These are phyloP conservation scores for Chaetoceros muelleri DNA, from an alignment of 108 stramenopile species.

Conservation along the genomic window DNA sequence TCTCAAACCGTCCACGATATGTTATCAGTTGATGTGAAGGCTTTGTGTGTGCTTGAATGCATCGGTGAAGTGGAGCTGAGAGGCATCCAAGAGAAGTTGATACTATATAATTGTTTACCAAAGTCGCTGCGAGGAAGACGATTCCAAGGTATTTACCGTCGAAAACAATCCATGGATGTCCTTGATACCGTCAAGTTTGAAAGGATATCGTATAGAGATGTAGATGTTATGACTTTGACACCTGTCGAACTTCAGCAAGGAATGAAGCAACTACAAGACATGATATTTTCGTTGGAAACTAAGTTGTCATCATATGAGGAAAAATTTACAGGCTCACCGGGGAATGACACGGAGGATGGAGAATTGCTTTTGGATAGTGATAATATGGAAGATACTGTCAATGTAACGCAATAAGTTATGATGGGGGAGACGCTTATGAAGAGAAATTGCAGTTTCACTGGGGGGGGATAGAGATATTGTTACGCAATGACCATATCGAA, in stretches of 20 bases:
- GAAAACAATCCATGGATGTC: slow-evolving; percentile 3
- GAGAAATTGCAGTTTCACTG: too few species aligned
- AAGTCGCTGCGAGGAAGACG: slow-evolving; percentile 1
- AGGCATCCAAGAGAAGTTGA: slow-evolving; percentile 6
- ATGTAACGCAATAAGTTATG: too few species aligned
- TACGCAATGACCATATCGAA: too few species aligned
- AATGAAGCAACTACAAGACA: slow-evolving; percentile 5
- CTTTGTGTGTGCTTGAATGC: neutral
- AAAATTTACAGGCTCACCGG: too few species aligned
- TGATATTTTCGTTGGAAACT: too few species aligned
- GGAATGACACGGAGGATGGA: too few species aligned
- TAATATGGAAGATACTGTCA: too few species aligned
- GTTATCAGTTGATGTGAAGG: slow-evolving; percentile 3
- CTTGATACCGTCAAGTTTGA: neutral
- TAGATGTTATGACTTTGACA: slow-evolving; percentile 11
- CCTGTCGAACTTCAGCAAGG: slow-evolving; percentile 12
- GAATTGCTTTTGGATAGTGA: too few species aligned
- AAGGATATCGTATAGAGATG: neutral
- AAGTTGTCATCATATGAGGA: too few species aligned
- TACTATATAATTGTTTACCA: slow-evolving; percentile 3
- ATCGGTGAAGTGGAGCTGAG: slow-evolving; percentile 6
- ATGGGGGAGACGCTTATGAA: too few species aligned
- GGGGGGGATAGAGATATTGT: too few species aligned
- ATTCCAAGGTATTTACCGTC: slow-evolving; percentile 10
- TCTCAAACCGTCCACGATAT: neutral